Percentiles rank a stretch among this genome's conserved stretches.
Conservation (phyloP, 2,329 filamentous ascomycete species). For the Geosmithia putterillii region DNA sequence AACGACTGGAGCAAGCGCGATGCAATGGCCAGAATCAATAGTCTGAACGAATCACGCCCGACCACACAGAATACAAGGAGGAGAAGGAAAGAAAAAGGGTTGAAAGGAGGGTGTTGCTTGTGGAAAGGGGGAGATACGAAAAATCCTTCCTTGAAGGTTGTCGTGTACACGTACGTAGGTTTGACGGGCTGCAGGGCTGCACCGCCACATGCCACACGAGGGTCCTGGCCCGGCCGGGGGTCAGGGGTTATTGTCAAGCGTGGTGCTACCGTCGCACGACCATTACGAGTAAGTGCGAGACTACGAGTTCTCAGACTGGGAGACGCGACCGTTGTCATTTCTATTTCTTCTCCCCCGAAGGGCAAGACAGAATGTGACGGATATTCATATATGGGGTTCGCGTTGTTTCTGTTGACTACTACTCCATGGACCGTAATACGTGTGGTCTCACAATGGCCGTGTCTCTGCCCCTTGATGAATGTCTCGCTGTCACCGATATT, state of each 20-base stretch:
- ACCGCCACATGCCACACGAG: not conserved
- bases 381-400: not conserved
- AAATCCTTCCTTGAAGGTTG: not conserved
- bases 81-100: not conserved
- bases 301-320: not conserved
- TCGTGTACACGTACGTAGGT: not conserved
- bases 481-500: too few species aligned
- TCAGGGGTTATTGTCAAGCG: not conserved
- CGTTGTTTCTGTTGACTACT: not conserved
- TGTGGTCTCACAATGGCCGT: not conserved
- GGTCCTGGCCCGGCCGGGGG: not conserved
- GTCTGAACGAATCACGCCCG: not conserved
- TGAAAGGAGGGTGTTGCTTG: not conserved
- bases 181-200: not conserved
- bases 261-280: not conserved
- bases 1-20: too few species aligned
- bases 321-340: too few species aligned
- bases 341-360: too few species aligned
- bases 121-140: not conserved
- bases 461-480: not conserved
- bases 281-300: not conserved
- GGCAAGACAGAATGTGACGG: too few species aligned
- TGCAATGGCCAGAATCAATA: not conserved
- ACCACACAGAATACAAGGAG: not conserved
- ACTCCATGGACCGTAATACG: too few species aligned